A percentile compares a stretch with the other conserved stretches of the same genome.
These are phyloP conservation scores for Cunninghamia lanceolata DNA, from an alignment of 75 land plant species.

Conservation along the genomic window DNA sequence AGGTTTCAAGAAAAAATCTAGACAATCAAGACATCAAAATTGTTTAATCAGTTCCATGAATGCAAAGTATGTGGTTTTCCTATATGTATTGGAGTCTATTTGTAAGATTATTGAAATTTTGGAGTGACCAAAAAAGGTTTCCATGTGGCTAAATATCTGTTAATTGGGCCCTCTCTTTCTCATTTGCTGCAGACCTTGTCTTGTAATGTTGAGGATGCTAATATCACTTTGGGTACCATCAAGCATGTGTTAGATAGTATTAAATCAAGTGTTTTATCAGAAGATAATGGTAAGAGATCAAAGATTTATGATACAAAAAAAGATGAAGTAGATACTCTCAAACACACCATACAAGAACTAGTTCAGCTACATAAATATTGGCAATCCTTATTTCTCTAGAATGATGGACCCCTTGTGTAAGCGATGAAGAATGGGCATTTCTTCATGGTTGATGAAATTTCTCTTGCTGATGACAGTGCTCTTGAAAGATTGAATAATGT, in stretches of 20 bases:
- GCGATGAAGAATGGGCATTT: conserved; percentile 92
- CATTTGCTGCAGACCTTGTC: too few species aligned
- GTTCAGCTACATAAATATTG: conserved; percentile 48
- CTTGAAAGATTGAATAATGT: too few species aligned
- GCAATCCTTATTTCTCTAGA: conserved; percentile 89
- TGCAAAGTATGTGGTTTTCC: conserved; percentile 32
- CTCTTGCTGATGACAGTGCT: too few species aligned
- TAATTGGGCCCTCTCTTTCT: too few species aligned
- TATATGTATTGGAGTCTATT: too few species aligned
- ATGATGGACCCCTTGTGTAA: conserved; percentile 95
- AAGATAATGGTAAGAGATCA: conserved; percentile 11
- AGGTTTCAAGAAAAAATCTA: conserved; percentile 39
- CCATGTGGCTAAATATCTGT: not conserved
- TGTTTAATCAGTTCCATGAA: conserved; percentile 17
- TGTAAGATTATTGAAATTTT: too few species aligned
- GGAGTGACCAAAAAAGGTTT: not conserved
- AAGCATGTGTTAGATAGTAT: conserved; percentile 18
- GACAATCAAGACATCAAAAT: conserved; percentile 18
- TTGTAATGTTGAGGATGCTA: conserved; percentile 61
- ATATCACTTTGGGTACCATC: conserved; percentile 32
- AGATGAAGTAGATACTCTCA: conserved; percentile 40
- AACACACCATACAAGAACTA: conserved; percentile 35
- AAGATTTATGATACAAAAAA: conserved; percentile 15
- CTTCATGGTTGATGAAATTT: too few species aligned
- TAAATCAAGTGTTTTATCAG: conserved; percentile 10